A percentile compares a stretch with the other conserved stretches of the same genome.
Conservation (phyloP, 495 filamentous ascomycete genomes). For the Aspergillus wentii region DNA sequence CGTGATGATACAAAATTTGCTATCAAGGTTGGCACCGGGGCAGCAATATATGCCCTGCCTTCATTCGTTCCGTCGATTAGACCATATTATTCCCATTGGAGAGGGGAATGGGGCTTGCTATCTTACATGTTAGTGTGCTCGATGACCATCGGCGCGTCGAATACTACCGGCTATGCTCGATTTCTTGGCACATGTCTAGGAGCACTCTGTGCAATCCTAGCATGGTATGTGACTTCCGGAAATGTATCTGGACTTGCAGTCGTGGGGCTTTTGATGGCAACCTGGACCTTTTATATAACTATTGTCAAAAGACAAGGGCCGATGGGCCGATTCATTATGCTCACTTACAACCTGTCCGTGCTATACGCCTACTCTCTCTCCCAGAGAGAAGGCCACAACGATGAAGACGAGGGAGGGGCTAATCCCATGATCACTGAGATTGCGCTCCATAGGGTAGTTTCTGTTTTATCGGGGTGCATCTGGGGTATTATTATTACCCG, state of each 20-base stretch:
- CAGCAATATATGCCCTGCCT: constrained; percentile 78
- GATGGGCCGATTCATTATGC: constrained; percentile 84
- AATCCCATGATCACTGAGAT: constrained; percentile 84
- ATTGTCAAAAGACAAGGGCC: constrained; percentile 78
- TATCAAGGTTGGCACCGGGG: constrained; percentile 87
- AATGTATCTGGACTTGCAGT: constrained; percentile 70
- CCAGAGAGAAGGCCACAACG: constrained; percentile 63
- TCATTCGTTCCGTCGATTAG: constrained; percentile 76
- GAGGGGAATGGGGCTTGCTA: constrained; percentile 93
- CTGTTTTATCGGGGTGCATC: constrained; percentile 79
- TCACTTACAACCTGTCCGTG: constrained; percentile 96
- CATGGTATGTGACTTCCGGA: constrained; percentile 69
- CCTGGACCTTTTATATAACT: constrained; percentile 85
- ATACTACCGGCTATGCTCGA: constrained; percentile 81
- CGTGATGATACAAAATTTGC: constrained; percentile 73
- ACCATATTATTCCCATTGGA: constrained; percentile 80
- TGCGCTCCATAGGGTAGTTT: constrained; percentile 81
- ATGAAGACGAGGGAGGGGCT: constrained; percentile 77
- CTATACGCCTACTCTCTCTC: constrained; percentile 91
- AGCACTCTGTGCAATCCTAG: constrained; percentile 64
- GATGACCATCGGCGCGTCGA: constrained; percentile 94
- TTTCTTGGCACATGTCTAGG: constrained; percentile 88
- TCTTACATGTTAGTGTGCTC: constrained; percentile 98
- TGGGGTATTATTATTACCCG: constrained; percentile 93
- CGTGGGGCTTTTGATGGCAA: constrained; percentile 73